Evolutionary conservation across 208 protist species (phyloP).

Genomic region (Phytomonas sp.): DNA sequence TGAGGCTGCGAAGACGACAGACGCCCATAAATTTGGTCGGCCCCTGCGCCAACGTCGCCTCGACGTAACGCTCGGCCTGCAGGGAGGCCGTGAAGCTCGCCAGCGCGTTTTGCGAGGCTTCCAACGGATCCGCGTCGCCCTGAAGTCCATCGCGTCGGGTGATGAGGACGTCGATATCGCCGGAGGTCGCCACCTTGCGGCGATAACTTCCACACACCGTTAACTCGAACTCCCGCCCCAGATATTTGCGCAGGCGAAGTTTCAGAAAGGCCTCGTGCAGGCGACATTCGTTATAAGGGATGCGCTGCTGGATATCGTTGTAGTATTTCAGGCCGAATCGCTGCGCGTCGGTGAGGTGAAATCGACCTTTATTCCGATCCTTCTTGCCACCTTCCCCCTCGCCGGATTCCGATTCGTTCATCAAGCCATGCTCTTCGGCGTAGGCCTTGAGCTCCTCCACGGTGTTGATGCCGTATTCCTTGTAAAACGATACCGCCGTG

Average conservation of each 20-base stretch:
- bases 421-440: slow-evolving; percentile 19
- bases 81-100: slow-evolving; percentile 43
- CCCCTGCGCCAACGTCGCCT: slow-evolving; percentile 72
- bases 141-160: slow-evolving; percentile 28
- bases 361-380: slow-evolving; percentile 17
- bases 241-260: slow-evolving; percentile 53
- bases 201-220: slow-evolving; percentile 81
- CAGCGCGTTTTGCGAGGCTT: slow-evolving; percentile 34
- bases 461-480: slow-evolving; percentile 52
- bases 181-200: slow-evolving; percentile 39
- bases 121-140: background rate
- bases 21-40: slow-evolving; percentile 87
- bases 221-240: slow-evolving; percentile 61
- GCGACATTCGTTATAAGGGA: slow-evolving; percentile 71
- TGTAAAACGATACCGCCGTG: slow-evolving; percentile 64
- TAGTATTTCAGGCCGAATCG: slow-evolving; percentile 74
- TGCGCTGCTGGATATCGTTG: slow-evolving; percentile 69
- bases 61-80: slow-evolving; percentile 65
- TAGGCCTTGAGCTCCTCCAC: slow-evolving; percentile 57
- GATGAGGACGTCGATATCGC: slow-evolving; percentile 85
- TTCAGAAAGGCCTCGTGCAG: slow-evolving; percentile 80
- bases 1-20: slow-evolving; percentile 42
- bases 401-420: slow-evolving; percentile 20
- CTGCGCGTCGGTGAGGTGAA: slow-evolving; percentile 65
- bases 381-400: slow-evolving; percentile 25